Conservation (phyloP, 1,284 basidiomycete genomes). For the Hypsizygus ulmarius region DNA sequence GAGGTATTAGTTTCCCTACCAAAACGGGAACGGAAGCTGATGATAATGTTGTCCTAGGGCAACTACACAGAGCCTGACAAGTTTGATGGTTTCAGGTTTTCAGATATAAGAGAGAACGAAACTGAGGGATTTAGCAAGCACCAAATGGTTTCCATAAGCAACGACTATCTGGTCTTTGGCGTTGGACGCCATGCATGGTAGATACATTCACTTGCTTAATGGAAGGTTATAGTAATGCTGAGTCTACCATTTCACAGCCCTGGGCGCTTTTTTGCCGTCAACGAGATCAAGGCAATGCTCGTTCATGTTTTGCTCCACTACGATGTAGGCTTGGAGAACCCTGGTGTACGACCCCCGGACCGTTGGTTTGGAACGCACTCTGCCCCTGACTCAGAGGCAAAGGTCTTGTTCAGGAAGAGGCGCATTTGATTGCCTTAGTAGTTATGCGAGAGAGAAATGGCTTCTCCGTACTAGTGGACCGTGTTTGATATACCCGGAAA, state of each 20-base stretch:
- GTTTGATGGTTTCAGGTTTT: constrained; percentile 38
- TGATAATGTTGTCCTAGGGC: constrained; percentile 11
- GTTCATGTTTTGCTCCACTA: constrained; percentile 37
- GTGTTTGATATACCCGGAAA: no score
- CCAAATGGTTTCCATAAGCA: constrained; percentile 34
- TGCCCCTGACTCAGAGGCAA: constrained; percentile 25
- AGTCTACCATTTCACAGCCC: constrained; percentile 20
- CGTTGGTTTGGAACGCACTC: constrained; percentile 17
- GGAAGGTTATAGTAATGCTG: background rate
- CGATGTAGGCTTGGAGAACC: constrained; percentile 31
- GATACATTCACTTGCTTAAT: background rate
- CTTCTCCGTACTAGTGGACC: background rate
- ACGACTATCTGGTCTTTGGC: constrained; percentile 41
- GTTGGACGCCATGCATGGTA: constrained; percentile 41
- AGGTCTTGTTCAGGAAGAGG: constrained; percentile 25
- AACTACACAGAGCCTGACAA: constrained; percentile 26
- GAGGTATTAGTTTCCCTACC: constrained; percentile 6
- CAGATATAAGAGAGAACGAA: constrained; percentile 27
- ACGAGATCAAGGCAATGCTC: constrained; percentile 38
- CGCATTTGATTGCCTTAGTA: constrained; percentile 1
- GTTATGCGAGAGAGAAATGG: background rate
- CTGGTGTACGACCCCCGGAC: constrained; percentile 11
- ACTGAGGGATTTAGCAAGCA: constrained; percentile 28
- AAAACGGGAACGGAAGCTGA: background rate
- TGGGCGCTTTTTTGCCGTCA: constrained; percentile 35